Evolutionary conservation across 345 rosid species (phyloP).

Genomic region (Nasturtium officinale): DNA sequence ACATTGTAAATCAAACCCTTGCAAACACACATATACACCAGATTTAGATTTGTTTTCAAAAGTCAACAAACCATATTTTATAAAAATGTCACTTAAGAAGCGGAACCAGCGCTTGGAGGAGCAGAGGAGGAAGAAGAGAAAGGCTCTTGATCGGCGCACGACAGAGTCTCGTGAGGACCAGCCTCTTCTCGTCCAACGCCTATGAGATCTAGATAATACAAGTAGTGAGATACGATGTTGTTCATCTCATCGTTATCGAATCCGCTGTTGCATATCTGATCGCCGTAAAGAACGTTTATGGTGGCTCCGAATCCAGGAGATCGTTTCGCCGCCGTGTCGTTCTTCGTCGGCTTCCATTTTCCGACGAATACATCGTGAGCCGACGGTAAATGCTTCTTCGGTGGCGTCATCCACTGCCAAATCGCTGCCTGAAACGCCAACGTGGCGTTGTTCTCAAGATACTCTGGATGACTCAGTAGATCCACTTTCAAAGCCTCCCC

Average conservation of each 20-base stretch:
- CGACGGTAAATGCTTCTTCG: constrained; percentile 70
- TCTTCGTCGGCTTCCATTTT: constrained; percentile 84
- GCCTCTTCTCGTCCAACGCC: constrained; percentile 93
- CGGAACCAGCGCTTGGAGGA: constrained; percentile 44
- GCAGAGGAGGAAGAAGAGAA: constrained; percentile 51
- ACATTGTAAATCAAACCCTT: not conserved
- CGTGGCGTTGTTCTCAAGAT: constrained; percentile 74
- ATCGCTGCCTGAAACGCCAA: constrained; percentile 80
- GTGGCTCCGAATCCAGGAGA: constrained; percentile 78
- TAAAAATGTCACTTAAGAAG: constrained; percentile 18
- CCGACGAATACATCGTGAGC: constrained; percentile 80
- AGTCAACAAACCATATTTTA: not conserved
- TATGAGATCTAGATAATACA: constrained; percentile 73
- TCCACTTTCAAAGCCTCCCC: constrained; percentile 77
- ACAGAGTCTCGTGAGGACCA: constrained; percentile 74
- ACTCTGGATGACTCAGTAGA: constrained; percentile 68
- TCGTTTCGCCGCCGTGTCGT: constrained; percentile 72
- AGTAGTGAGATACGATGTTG: constrained; percentile 71
- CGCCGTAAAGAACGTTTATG: constrained; percentile 78
- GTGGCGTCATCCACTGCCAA: constrained; percentile 92
- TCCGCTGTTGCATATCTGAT: constrained; percentile 63
- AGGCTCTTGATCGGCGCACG: constrained; percentile 71
- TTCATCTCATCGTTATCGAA: constrained; percentile 71
- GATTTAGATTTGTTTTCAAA: not conserved
- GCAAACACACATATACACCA: constrained; percentile 8